Conservation (phyloP, 2,329 filamentous ascomycete species). For the Hymenoscyphus linearis region DNA sequence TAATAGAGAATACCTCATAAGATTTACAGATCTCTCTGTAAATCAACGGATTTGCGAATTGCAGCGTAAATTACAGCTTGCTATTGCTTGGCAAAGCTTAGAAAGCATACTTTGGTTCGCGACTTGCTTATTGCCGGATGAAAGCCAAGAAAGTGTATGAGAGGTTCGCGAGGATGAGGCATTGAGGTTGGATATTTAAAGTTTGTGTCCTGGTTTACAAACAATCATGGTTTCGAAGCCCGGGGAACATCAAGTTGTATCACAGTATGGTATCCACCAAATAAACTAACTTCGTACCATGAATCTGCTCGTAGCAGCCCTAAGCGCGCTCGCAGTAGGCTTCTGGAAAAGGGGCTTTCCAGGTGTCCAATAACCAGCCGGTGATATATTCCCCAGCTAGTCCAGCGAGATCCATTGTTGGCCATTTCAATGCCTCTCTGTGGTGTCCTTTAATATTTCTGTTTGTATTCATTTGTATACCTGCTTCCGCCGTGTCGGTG, state of each 20-base stretch:
- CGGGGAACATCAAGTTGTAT: background rate
- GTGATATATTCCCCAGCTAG: too few species aligned
- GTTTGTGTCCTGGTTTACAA: background rate
- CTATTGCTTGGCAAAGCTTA: background rate
- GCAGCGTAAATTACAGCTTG: background rate
- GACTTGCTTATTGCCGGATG: background rate
- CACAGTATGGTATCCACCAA: too few species aligned
- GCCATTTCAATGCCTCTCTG: too few species aligned
- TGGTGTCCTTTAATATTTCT: too few species aligned
- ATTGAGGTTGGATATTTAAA: background rate
- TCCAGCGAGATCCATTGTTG: too few species aligned
- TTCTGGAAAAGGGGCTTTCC: background rate
- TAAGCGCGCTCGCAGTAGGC: background rate
- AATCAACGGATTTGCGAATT: background rate
- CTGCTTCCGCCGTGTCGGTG: too few species aligned
- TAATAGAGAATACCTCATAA: background rate
- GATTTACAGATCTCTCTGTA: background rate
- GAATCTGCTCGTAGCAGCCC: background rate
- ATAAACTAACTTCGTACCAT: background rate
- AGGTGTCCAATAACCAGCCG: too few species aligned
- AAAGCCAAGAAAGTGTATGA: background rate
- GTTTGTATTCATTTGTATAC: too few species aligned
- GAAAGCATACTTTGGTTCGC: background rate
- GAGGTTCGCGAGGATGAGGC: background rate
- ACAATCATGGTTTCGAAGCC: background rate